Percentiles rank a stretch among this genome's conserved stretches.
Conservation (phyloP, 2,329 filamentous ascomycete species). For the Aspergillus aculeatinus region DNA sequence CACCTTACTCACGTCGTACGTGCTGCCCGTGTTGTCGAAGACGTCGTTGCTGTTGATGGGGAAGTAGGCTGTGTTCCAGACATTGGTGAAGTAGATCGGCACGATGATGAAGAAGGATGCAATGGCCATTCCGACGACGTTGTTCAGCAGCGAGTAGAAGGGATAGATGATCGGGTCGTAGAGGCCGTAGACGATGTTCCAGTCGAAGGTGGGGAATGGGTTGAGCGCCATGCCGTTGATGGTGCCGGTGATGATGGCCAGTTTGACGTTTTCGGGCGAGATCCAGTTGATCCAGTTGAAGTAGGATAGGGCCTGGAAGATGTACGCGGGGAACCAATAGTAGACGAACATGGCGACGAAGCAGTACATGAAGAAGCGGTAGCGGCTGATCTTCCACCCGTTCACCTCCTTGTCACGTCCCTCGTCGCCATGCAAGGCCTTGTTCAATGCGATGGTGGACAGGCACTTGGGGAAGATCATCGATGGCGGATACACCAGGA, state of each 20-base stretch:
- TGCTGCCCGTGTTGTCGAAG: conserved; percentile 3
- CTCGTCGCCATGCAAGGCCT: conserved; percentile 6
- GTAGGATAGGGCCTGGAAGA: conserved; percentile 8
- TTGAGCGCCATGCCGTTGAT: conserved; percentile 9
- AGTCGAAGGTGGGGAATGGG: conserved; percentile 11
- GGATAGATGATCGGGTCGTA: background rate
- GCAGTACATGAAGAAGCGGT: conserved; percentile 9
- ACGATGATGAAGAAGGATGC: background rate
- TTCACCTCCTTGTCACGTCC: background rate
- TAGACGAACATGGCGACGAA: conserved; percentile 10
- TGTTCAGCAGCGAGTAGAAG: too few species aligned
- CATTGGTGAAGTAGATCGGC: conserved; percentile 7
- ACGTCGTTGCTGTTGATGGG: conserved; percentile 11
- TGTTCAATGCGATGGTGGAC: conserved; percentile 10
- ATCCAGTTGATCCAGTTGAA: conserved; percentile 16
- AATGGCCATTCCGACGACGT: too few species aligned
- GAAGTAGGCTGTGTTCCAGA: conserved; percentile 9
- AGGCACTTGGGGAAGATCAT: conserved; percentile 8
- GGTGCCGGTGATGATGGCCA: conserved; percentile 4
- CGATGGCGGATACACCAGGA: conserved; percentile 11
- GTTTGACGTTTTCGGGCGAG: conserved; percentile 5
- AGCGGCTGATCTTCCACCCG: conserved; percentile 7
- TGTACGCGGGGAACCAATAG: conserved; percentile 10
- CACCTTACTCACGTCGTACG: conserved; percentile 6
- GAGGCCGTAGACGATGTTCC: conserved; percentile 5